Base-by-base conservation (phyloP, 1,284 basidiomycete genomes). In the Austroboletus olivaceoglutinosus region DNA sequence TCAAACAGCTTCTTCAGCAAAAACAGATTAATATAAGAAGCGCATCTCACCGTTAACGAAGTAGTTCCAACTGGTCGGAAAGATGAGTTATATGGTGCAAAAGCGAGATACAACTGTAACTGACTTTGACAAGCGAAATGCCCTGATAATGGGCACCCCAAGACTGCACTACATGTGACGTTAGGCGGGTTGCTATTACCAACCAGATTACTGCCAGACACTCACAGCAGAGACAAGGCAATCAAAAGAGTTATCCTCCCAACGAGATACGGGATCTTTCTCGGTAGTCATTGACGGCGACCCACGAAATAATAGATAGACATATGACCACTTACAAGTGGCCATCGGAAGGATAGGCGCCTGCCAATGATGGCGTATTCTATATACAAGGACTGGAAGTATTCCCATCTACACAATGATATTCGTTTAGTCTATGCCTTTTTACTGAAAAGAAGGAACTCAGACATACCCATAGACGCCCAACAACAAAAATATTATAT, bases 341-440 rank as follows among this genome's bases (percentile, higher is more conserved):
- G 25, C 63, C 57, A 65, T n/a, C 53, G 58, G 16, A 65, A 56
- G 7, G 54, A 22, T 22, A 64, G n/a, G 22, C 53, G 46, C 11
- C 54, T 25, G 23, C 53, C 48, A 40, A 63, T 44, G 18, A 63
- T 37, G 8, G 59, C 56, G 23, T 48, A 62, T 45, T 65, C 61
- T 10, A 65, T 42, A 5, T 21, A 42, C 8, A 57, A 48, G 2
- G 57, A 51, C 10, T 40, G 50, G 13, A 54, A 37, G 15, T 65
- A 63, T 41, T 63, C 63, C 59, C 59, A 63, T 16, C 61, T 65
- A 21, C 16, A 43, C 8, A 15, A 39, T 8, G 18, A 38, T 40
- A n/a, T 39, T n/a, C 8, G 21, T 51, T 25, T 34, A 56, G 29
- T n/a, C 10, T 15, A 22, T 12, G 7, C 9, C 8, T 27, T 16